A percentile compares a stretch with the other conserved stretches of the same genome.
Evolutionary conservation across 371 early-diverging fungal species (phyloP).

Genomic region (Ecytonucleospora hepatopenaei): DNA sequence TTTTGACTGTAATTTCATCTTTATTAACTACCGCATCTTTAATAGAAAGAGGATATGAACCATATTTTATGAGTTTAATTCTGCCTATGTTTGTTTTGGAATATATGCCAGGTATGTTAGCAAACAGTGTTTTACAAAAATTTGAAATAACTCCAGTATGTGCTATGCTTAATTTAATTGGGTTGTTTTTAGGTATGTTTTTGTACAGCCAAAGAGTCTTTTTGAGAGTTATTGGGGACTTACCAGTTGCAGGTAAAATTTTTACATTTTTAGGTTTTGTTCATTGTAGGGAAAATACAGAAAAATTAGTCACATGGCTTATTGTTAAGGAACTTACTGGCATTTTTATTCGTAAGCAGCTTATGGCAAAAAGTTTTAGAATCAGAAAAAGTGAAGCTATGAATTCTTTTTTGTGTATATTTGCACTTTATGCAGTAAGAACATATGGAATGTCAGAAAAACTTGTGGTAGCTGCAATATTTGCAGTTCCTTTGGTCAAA

Average conservation of each 20-base stretch:
- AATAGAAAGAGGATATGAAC: conserved; percentile 25
- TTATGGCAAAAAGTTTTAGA: conserved; percentile 11
- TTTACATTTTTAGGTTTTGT: conserved; percentile 10
- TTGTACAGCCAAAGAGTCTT: conserved; percentile 12
- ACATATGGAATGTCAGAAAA: neutral
- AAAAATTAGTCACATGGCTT: conserved; percentile 16
- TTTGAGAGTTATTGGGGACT: neutral
- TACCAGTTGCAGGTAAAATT: conserved; percentile 25
- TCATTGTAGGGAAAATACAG: conserved; percentile 15
- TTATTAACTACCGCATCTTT: neutral
- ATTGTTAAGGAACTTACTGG: conserved; percentile 15
- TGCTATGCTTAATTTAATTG: conserved; percentile 20
- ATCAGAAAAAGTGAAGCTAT: conserved; percentile 6
- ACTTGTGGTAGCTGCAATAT: neutral
- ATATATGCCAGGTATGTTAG: conserved; percentile 28
- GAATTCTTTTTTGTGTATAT: conserved; percentile 3
- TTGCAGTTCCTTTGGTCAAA: neutral
- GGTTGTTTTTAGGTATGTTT: conserved; percentile 15
- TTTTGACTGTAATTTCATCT: neutral
- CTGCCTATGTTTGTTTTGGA: conserved; percentile 21
- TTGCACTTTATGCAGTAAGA: neutral
- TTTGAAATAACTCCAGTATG: conserved; percentile 1
- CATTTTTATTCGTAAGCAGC: conserved; percentile 10
- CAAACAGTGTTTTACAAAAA: conserved; percentile 27
- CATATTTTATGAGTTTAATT: conserved; percentile 16